Conservation (phyloP, 2,329 filamentous ascomycete genomes). For the Colletotrichum brevisporum region DNA sequence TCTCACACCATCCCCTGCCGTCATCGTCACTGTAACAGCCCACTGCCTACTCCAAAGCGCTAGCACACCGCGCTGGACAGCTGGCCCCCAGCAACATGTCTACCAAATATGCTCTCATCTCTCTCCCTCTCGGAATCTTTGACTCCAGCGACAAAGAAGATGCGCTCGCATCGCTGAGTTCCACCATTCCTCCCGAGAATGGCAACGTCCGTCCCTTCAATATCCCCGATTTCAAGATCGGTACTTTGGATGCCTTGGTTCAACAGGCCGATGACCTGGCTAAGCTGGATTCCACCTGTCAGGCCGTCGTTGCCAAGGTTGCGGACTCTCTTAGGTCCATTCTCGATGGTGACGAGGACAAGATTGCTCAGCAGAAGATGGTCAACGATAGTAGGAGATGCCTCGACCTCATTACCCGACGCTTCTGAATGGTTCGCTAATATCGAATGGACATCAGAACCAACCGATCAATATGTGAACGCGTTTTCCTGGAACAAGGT, state of each 20-base stretch:
- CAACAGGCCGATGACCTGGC: conserved; percentile 95
- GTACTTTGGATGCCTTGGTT: conserved; percentile 93
- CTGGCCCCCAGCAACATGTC: conserved; percentile 54
- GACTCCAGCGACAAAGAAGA: conserved; percentile 85
- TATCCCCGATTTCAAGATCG: conserved; percentile 97
- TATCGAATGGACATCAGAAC: conserved; percentile 70
- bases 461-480: conserved; percentile 93
- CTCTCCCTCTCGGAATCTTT: conserved; percentile 89
- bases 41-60: neutral
- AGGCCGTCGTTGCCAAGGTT: conserved; percentile 88
- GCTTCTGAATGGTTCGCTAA: conserved; percentile 43
- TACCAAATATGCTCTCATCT: conserved; percentile 87
- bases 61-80: conserved; percentile 21
- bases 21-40: conserved; percentile 6
- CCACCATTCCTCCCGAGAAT: conserved; percentile 80
- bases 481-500: conserved; percentile 97
- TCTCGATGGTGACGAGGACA: conserved; percentile 86
- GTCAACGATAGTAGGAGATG: conserved; percentile 84
- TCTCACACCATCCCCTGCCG: neutral
- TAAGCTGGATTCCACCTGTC: conserved; percentile 86
- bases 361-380: conserved; percentile 87
- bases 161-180: conserved; percentile 81
- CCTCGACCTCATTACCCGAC: conserved; percentile 29
- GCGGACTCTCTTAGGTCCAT: conserved; percentile 87
- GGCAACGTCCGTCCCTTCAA: conserved; percentile 82